Conservation (phyloP, 2,329 filamentous ascomycete species). For the Alternaria brassicicola region DNA sequence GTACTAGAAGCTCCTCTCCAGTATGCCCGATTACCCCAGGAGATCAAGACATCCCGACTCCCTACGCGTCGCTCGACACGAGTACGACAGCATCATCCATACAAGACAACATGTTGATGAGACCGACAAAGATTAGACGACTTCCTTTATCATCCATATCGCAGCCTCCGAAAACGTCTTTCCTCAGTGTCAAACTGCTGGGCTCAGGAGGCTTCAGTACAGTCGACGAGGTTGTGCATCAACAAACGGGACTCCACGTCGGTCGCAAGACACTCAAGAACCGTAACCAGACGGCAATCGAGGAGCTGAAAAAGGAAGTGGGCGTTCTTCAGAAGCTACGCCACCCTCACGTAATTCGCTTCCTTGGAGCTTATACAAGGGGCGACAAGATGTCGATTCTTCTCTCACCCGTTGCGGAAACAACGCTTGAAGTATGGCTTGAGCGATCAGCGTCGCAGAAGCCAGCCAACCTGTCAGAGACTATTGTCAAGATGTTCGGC, state of each 20-base stretch:
- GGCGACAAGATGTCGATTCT: slow-evolving; percentile 48
- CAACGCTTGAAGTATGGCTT: slow-evolving; percentile 44
- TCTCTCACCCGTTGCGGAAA: slow-evolving; percentile 46
- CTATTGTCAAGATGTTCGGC: slow-evolving; percentile 44
- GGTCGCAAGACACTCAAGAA: slow-evolving; percentile 49
- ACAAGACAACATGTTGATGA: not conserved
- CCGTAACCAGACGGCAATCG: slow-evolving; percentile 37
- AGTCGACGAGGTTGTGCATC: slow-evolving; percentile 47
- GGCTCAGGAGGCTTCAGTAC: slow-evolving; percentile 47
- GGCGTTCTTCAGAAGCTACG: slow-evolving; percentile 46
- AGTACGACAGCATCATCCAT: not conserved
- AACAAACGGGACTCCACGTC: slow-evolving; percentile 41
- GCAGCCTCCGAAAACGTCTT: slow-evolving; percentile 22
- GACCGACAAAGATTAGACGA: not conserved
- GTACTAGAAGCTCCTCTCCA: not conserved
- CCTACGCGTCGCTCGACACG: not conserved
- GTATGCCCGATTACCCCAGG: not conserved
- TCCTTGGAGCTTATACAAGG: slow-evolving; percentile 45
- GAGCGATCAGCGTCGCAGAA: slow-evolving; percentile 26
- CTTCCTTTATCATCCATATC: not conserved
- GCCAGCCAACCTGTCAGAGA: slow-evolving; percentile 31
- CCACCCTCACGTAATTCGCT: slow-evolving; percentile 49
- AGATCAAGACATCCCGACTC: not conserved
- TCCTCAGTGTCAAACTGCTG: slow-evolving; percentile 45
- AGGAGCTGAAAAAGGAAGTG: slow-evolving; percentile 46